These are phyloP conservation scores for Corallochytrium limacisporum DNA, from an alignment of 78 protist genomes.

Conservation along the genomic window DNA sequence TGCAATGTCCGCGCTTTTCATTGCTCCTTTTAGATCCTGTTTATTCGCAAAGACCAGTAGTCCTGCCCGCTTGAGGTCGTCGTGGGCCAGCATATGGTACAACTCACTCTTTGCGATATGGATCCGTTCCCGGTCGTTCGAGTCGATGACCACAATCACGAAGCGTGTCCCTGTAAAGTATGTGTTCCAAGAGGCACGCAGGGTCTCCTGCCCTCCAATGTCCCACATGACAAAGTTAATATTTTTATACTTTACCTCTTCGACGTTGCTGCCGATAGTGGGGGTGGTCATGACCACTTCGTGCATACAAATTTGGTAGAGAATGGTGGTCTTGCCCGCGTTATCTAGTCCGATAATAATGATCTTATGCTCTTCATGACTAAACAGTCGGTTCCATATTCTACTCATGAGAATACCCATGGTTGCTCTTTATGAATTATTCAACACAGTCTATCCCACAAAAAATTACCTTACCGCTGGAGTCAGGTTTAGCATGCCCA, in stretches of 20 bases:
- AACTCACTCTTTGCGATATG: constrained; percentile 39
- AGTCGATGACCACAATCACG: constrained; percentile 63
- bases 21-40: constrained; percentile 56
- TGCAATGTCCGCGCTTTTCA: constrained; percentile 59
- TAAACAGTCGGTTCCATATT: too few species aligned
- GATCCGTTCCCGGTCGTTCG: constrained; percentile 55
- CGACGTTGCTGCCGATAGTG: constrained; percentile 73
- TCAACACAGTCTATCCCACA: too few species aligned
- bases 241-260: constrained; percentile 67
- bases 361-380: too few species aligned
- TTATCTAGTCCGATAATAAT: constrained; percentile 65
- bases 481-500: too few species aligned
- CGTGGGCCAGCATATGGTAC: constrained; percentile 46
- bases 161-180: constrained; percentile 42
- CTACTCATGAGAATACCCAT: too few species aligned
- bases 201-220: constrained; percentile 58
- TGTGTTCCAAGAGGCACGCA: constrained; percentile 57
- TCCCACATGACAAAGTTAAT: constrained; percentile 63
- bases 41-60: constrained; percentile 64
- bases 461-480: too few species aligned
- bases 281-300: constrained; percentile 72
- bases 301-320: constrained; percentile 40
- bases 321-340: constrained; percentile 75
- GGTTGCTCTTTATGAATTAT: too few species aligned
- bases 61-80: constrained; percentile 14